Conservation (phyloP, 768 basidiomycete genomes). For the Hygrocybe punicea region DNA sequence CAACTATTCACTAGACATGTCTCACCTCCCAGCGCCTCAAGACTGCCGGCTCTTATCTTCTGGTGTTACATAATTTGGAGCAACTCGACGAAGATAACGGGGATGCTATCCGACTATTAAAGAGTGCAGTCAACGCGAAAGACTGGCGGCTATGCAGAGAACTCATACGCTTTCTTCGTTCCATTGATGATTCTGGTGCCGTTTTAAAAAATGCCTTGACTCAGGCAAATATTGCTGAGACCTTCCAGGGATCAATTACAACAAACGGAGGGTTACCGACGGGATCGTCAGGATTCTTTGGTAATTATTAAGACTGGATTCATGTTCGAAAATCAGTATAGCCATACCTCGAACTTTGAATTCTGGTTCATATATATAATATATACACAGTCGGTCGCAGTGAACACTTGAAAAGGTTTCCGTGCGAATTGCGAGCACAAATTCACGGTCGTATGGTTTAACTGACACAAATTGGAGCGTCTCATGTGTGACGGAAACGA, state of each 20-base stretch:
- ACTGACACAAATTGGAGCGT: too few relatives aligned
- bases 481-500: too few relatives aligned
- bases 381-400: too few relatives aligned
- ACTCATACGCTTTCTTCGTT: conserved; percentile 86
- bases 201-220: conserved; percentile 62
- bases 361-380: too few relatives aligned
- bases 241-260: not conserved
- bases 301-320: too few relatives aligned
- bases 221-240: conserved; percentile 42
- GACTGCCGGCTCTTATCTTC: conserved; percentile 87
- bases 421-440: too few relatives aligned
- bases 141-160: conserved; percentile 93
- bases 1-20: conserved; percentile 54
- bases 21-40: conserved; percentile 67
- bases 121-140: conserved; percentile 66
- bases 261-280: not conserved
- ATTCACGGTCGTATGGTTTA: too few relatives aligned
- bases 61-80: conserved; percentile 92
- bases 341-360: too few relatives aligned
- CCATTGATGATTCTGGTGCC: conserved; percentile 81
- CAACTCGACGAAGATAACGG: conserved; percentile 75
- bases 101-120: conserved; percentile 79
- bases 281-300: too few relatives aligned
- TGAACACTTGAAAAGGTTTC: too few relatives aligned
- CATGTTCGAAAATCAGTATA: too few relatives aligned